A percentile compares a stretch with the other conserved stretches of the same genome.
Evolutionary conservation across 129 eudicot genomes (phyloP).

Genomic region (Lactuca sativa): DNA sequence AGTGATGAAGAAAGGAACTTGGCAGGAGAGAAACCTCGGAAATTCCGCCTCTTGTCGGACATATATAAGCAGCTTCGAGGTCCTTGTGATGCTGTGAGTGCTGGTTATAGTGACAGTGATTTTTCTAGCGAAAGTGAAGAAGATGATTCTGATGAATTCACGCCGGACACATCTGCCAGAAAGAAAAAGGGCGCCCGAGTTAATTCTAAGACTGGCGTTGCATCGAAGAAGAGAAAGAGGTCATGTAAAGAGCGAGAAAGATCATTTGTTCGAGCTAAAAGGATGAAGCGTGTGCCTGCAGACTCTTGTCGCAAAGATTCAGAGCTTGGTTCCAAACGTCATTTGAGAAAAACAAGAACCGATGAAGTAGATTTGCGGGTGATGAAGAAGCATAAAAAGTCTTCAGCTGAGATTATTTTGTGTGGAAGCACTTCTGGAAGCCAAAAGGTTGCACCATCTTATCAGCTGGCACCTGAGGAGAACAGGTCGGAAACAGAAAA

Average conservation of each 20-base stretch:
- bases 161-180: neutral
- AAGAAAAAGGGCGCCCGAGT: neutral
- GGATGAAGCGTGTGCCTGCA: neutral
- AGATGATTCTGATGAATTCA: conserved; percentile 3
- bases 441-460: neutral
- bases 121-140: conserved; percentile 3
- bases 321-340: neutral
- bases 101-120: neutral
- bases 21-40: neutral
- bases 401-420: neutral
- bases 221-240: neutral
- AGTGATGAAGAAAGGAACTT: no score
- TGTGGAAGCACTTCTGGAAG: neutral
- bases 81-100: neutral
- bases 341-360: neutral
- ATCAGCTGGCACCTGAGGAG: neutral
- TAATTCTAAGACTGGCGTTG: neutral
- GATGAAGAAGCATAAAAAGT: neutral
- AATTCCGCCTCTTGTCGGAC: neutral
- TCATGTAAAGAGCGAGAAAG: neutral
- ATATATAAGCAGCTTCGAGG: neutral
- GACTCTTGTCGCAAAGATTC: neutral
- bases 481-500: neutral
- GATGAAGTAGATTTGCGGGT: neutral
- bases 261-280: neutral